These are phyloP conservation scores for Moesziomyces sp. DNA, from an alignment of 1,284 basidiomycete genomes.

Conservation along the genomic window DNA sequence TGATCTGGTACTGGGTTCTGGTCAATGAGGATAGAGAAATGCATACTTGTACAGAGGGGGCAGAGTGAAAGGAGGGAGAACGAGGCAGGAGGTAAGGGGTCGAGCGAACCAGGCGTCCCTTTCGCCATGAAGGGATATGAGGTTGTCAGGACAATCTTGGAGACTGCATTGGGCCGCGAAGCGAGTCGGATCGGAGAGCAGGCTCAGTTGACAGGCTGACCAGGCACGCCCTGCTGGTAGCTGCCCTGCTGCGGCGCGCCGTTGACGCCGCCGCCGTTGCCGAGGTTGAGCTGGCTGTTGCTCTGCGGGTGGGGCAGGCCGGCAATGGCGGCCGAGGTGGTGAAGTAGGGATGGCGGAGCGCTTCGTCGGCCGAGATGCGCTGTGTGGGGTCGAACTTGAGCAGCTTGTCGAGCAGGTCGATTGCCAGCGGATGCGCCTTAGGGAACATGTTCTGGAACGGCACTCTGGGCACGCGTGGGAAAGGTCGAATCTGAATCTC, in stretches of 20 bases:
- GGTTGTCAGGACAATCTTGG: too few relatives aligned
- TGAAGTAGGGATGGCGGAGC: conserved; percentile 92
- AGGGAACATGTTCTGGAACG: conserved; percentile 86
- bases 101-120: too few relatives aligned
- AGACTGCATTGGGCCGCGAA: too few relatives aligned
- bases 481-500: conserved; percentile 89
- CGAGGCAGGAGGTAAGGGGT: neutral
- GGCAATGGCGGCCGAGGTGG: conserved; percentile 59
- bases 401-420: conserved; percentile 90
- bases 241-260: conserved; percentile 35
- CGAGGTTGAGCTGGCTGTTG: conserved; percentile 45
- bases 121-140: too few relatives aligned
- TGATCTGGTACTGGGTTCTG: neutral
- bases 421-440: conserved; percentile 92
- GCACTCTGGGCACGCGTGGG: conserved; percentile 90
- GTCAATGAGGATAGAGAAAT: conserved; percentile 10
- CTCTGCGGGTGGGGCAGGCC: conserved; percentile 33
- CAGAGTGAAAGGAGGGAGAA: conserved; percentile 4
- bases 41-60: conserved; percentile 36
- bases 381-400: conserved; percentile 95
- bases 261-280: conserved; percentile 31
- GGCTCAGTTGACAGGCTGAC: conserved; percentile 27
- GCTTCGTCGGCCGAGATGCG: conserved; percentile 93
- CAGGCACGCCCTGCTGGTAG: conserved; percentile 35
- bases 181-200: neutral